Percentiles rank a stretch among this genome's conserved stretches.
phyloP scores from a whole-genome alignment of 129 eudicot species.

The Flaveria ramosissima region DNA sequence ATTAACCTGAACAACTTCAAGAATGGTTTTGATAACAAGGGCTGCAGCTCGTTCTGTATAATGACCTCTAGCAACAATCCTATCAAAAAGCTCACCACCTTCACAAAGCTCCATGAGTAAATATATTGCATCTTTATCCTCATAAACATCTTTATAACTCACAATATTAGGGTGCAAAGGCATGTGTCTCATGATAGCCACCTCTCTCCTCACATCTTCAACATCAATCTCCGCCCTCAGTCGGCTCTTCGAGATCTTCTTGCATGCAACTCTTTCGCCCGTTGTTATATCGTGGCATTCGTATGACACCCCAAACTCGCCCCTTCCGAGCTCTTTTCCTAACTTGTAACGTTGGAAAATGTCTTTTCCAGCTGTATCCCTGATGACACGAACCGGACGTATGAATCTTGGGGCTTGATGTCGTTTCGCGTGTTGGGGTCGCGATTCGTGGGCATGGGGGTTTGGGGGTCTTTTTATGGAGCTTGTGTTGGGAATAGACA shows the following conservation, averaged over 20 bases:
- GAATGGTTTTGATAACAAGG: slow-evolving; percentile 65
- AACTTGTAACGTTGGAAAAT: slow-evolving; percentile 47
- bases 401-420: slow-evolving; percentile 19
- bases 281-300: slow-evolving; percentile 46
- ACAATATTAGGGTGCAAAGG: slow-evolving; percentile 83
- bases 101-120: slow-evolving; percentile 91
- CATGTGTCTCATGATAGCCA: slow-evolving; percentile 81
- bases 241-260: slow-evolving; percentile 70
- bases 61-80: slow-evolving; percentile 83
- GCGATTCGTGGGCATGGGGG: slow-evolving; percentile 6
- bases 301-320: slow-evolving; percentile 83
- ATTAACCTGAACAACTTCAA: slow-evolving; percentile 76
- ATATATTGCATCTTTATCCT: slow-evolving; percentile 78
- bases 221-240: slow-evolving; percentile 68
- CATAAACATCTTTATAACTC: slow-evolving; percentile 72
- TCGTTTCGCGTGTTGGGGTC: background rate
- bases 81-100: slow-evolving; percentile 94
- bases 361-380: slow-evolving; percentile 46
- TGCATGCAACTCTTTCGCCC: slow-evolving; percentile 70
- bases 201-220: slow-evolving; percentile 93
- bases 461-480: slow-evolving; percentile 32
- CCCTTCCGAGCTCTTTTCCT: slow-evolving; percentile 82
- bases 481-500: slow-evolving; percentile 49
- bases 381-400: slow-evolving; percentile 44
- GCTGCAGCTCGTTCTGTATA: slow-evolving; percentile 89